phyloP scores from a whole-genome alignment of 2,329 filamentous ascomycete genomes.

The Gyromitra esculenta region DNA sequence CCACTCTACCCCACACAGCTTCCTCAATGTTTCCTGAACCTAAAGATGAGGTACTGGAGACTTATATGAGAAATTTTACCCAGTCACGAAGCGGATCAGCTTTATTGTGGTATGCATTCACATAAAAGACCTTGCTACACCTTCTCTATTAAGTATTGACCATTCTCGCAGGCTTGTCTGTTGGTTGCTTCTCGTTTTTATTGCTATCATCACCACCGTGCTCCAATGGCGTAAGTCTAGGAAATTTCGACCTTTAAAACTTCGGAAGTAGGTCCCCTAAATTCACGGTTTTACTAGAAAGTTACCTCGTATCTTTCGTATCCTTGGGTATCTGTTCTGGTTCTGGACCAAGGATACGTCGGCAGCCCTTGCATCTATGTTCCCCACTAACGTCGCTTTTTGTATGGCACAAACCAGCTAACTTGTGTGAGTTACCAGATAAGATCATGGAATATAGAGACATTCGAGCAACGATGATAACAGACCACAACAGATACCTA shows the following conservation, averaged over 20 bases:
- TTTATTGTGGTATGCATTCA: constrained; percentile 1
- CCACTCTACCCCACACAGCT: background rate
- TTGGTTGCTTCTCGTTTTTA: constrained; percentile 17
- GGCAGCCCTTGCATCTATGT: background rate
- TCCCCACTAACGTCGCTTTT: background rate
- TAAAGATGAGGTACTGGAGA: constrained; percentile 21
- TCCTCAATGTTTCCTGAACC: constrained; percentile 13
- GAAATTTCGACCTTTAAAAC: background rate
- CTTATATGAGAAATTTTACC: constrained; percentile 16
- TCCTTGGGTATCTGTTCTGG: background rate
- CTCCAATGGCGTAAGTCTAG: background rate
- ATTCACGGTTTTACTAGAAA: background rate
- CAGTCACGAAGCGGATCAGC: background rate
- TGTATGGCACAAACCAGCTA: too few species aligned
- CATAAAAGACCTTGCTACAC: background rate
- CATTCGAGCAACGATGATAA: too few species aligned
- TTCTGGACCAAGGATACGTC: background rate
- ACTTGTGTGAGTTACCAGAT: too few species aligned
- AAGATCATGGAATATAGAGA: too few species aligned
- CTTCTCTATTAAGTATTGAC: background rate
- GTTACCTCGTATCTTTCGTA: background rate
- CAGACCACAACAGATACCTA: too few species aligned
- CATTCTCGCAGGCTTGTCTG: background rate
- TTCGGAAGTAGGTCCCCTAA: background rate
- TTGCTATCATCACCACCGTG: background rate